These are phyloP conservation scores for Citrullus colocynthis DNA, from an alignment of 306 rosid genomes.

Conservation along the genomic window DNA sequence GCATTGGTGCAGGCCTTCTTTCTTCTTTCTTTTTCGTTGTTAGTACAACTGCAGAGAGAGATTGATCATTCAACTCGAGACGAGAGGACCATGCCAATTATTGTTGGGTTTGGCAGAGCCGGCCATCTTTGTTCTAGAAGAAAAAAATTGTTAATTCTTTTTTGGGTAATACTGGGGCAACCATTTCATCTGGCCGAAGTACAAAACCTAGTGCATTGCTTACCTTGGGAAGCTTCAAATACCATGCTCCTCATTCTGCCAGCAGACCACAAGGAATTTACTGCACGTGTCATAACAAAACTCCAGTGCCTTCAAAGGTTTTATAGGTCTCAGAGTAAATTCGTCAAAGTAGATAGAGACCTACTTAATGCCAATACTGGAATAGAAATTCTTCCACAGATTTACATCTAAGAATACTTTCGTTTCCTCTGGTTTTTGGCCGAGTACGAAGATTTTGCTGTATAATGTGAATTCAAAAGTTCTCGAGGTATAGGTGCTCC, in stretches of 20 bases:
- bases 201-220: not conserved
- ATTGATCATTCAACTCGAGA: no score
- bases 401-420: slow-evolving; percentile 10
- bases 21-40: no score
- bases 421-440: slow-evolving; percentile 31
- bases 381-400: not conserved
- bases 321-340: not conserved
- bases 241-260: not conserved
- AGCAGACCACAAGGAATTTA: not conserved
- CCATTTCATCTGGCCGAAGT: not conserved
- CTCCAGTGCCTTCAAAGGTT: not conserved
- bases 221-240: not conserved
- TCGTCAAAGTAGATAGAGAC: not conserved
- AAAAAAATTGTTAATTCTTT: not conserved
- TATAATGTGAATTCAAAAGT: slow-evolving; percentile 37
- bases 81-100: no score
- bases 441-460: slow-evolving; percentile 16
- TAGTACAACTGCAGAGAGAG: no score
- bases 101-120: no score
- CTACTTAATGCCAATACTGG: not conserved
- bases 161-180: not conserved
- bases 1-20: not conserved
- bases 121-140: not conserved
- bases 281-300: not conserved
- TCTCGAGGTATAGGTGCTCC: slow-evolving; percentile 68